phyloP scores from a whole-genome alignment of 202 grass and related monocot species.

The Schoenoplectus triqueter region DNA sequence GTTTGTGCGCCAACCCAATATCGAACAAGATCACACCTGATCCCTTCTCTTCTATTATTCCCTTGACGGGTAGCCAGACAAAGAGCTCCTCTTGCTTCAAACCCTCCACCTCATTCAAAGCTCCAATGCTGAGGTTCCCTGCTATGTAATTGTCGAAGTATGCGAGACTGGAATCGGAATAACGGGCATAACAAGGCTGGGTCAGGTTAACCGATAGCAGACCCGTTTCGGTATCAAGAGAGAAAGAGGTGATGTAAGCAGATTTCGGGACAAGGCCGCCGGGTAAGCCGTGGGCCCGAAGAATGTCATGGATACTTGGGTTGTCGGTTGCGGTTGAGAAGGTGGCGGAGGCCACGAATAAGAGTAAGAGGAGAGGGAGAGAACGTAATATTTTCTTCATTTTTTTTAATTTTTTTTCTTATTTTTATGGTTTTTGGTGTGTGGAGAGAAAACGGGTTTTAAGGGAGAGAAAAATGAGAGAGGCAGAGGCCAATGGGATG shows the following conservation, averaged over 20 bases:
- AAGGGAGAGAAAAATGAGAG: constrained; percentile 39
- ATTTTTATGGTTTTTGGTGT: not conserved
- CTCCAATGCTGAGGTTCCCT: constrained; percentile 82
- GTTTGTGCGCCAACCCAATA: constrained; percentile 85
- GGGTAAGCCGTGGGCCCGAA: constrained; percentile 64
- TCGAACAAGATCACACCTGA: constrained; percentile 86
- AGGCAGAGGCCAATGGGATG: constrained; percentile 3
- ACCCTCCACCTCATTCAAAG: constrained; percentile 67
- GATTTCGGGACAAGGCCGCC: constrained; percentile 72
- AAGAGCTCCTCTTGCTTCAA: constrained; percentile 91
- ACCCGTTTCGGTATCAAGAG: constrained; percentile 53
- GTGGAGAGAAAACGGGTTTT: constrained; percentile 29
- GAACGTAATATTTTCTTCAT: constrained; percentile 16
- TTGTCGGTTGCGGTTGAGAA: constrained; percentile 8
- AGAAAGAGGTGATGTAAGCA: constrained; percentile 57
- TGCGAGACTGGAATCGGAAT: constrained; percentile 62
- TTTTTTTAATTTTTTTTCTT: not conserved
- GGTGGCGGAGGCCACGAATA: constrained; percentile 19
- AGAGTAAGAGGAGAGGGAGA: constrained; percentile 39
- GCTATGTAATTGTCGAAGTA: constrained; percentile 68
- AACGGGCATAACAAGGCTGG: constrained; percentile 71
- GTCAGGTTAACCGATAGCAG: constrained; percentile 64
- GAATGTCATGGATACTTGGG: constrained; percentile 66
- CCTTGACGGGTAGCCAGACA: constrained; percentile 94
- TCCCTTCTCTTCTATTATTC: constrained; percentile 58